Evolutionary conservation across 2,329 filamentous ascomycete genomes (phyloP), one percentile per base, ranked within the genome.

Genomic region (Acephala macrosclerotiorum): DNA sequence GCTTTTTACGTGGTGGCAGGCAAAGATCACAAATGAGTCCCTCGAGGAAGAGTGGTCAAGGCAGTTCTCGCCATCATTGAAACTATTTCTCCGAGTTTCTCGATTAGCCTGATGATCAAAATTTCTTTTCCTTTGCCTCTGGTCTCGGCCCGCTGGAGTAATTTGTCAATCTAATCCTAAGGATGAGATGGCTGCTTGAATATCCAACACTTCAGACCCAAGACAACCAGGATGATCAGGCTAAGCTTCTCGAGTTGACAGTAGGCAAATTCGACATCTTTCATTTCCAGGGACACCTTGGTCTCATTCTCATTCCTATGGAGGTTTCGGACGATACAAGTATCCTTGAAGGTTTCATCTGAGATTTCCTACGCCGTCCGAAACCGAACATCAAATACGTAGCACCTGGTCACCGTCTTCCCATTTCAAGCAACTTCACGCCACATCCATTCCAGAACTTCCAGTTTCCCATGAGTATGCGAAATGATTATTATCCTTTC

Each of bases 1-100:
- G n/a, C n/a, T n/a, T n/a, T n/a, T n/a, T n/a, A 67, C 60, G 3
- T 68, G 66, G 66, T 68, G 66, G 67, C 47, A 68, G 16, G n/a
- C 22, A 60, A 22, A 60, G 26, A 66, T 66, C 58, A 66, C 64
- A 9, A 26, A 59, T 53, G n/a, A 51, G 9, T 20, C 42, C 26
- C 66, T 68, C 11, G 66, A 68, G 35, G 35, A 59, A 12, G 61
- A 61, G 33, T 66, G 64, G 66, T 47, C 60, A n/a, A 53, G 25
- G 11, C 49, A 61, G 7, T 58, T 71, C 14, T 71, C 69, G 22
- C 61, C 68, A 57, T 63, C 63, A 7, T 59, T 72, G 29, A 55
- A 45, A 9, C 61, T 29, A 14, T 72, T 72, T 60, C 42, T 72
- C 22, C 58, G 68, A 29, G 45, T 35, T 69, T 20, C 62, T 57